Evolutionary conservation across 2,329 filamentous ascomycete species (phyloP), one percentile per base, ranked within the genome.

Genomic region (Xylariaceae sp.): DNA sequence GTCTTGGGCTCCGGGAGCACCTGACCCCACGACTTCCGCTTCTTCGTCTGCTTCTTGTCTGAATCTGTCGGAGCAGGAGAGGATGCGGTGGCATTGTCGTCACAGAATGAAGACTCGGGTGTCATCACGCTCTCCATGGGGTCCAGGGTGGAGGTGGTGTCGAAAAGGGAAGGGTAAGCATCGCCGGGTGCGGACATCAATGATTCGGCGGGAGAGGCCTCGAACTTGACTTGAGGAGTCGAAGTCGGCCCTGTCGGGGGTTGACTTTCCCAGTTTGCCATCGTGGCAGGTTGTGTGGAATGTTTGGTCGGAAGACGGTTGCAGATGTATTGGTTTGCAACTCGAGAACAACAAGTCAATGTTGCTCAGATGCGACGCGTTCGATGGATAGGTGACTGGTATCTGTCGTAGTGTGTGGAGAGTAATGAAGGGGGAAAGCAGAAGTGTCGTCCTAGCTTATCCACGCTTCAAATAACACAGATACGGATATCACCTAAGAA

Each of bases 11-110:
- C 88, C 15, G 93, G 93, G 31, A 97, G 81, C 64, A 95, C 88
- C 67, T 98, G 93, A 37, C 93, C 93, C 93, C 93, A 98, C 37
- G 93, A 97, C 72, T 97, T 98, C 59, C 93, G 78, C 80, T 96
- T 96, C 80, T 96, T 96, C 28, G 76, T 70, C 1, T 78, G 75
- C 71, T 88, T 93, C 75, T 87, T 88, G 35, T 64, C 52, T 2
- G 40, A 37, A n/a, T 60, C 56, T 2, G 55, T 41, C n/a, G 45
- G 46, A 3, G 52, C 41, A 0, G 57, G 45, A 1, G 56, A 43
- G 6, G 52, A 41, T 26, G 24, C 4, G 29, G 42, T 39, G 4
- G 54, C 53, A 4, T 61, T 51, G 37, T 48, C 65, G 29, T 48
- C 45, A 19, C 56, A 59, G 13, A 7, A 9, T 2, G 71, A 59